Evolutionary conservation across 768 basidiomycete species (phyloP).

Genomic region (Pisolithus microcarpus): DNA sequence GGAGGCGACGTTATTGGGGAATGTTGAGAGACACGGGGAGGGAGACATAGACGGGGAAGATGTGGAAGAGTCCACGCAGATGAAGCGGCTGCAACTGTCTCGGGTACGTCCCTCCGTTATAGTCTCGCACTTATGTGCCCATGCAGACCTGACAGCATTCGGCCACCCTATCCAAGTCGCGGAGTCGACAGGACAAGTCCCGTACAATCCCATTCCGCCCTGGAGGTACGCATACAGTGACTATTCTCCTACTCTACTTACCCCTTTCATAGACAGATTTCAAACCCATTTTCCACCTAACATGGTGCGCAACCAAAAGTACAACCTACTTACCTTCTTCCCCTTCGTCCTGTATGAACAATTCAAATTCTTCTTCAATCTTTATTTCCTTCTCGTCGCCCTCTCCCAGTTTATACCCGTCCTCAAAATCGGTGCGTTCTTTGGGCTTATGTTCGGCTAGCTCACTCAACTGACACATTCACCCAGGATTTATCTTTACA

Average conservation of each 20-base stretch:
- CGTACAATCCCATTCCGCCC: slow-evolving; percentile 74
- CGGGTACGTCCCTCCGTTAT: slow-evolving; percentile 10
- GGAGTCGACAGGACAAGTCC: slow-evolving; percentile 54
- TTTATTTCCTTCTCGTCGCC: slow-evolving; percentile 96
- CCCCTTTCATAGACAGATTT: slow-evolving; percentile 48
- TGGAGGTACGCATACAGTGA: slow-evolving; percentile 38
- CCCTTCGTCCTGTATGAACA: slow-evolving; percentile 98
- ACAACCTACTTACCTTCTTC: slow-evolving; percentile 93
- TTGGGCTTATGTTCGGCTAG: not conserved
- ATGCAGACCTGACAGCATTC: slow-evolving; percentile 12
- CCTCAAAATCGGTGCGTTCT: slow-evolving; percentile 78
- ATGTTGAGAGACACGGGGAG: slow-evolving; percentile 28
- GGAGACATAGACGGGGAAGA: slow-evolving; percentile 33
- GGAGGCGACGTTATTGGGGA: slow-evolving; percentile 43
- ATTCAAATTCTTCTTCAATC: slow-evolving; percentile 99
- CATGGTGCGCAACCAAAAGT: slow-evolving; percentile 95
- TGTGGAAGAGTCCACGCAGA: slow-evolving; percentile 20
- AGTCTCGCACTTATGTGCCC: not conserved
- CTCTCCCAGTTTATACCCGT: slow-evolving; percentile 94
- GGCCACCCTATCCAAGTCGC: slow-evolving; percentile 13
- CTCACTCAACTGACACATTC: not conserved
- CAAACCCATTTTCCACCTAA: slow-evolving; percentile 76
- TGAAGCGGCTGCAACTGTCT: slow-evolving; percentile 17
- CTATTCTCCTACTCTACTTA: not conserved
- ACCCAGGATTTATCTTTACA: slow-evolving; percentile 86